Evolutionary conservation across 2,329 filamentous ascomycete genomes (phyloP), one percentile per base, ranked within the genome.

Genomic region (Sclerotinia sclerotiorum): DNA sequence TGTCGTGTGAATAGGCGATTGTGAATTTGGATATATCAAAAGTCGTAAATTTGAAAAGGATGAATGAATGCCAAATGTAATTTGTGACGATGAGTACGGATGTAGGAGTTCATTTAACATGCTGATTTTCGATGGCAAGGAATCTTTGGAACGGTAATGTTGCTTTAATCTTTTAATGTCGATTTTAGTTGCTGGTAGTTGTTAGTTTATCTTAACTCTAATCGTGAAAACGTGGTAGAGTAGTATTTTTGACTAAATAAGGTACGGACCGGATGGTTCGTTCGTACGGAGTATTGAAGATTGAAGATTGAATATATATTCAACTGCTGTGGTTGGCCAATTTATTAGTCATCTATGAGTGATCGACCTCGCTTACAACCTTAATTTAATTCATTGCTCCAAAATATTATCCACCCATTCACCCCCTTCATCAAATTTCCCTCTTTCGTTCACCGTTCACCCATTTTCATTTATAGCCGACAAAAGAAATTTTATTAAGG

Each of bases 381-480:
- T 32, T 48, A 21, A 60, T 56, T 48, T 7, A n/a, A 48, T 32
- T 61, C 19, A 61, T 48, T n/a, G 54, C 54, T 39, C 32, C 29
- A 55, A 55, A 55, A 35, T 35, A 17, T 55, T n/a, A 56, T 61
- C 57, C 24, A 60, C 57, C 57, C 39, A 56, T 61, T 42, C 24
- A 60, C 57, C 57, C 39, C 56, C 42, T 60, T 60, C 57, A 60
- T 60, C 42, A 61, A 48, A 61, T 61, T 48, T 61, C 24, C 27
- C 19, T 61, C n/a, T 13, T 27, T 7, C 24, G 15, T 61, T 61
- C 57, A 15, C 27, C 27, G 35, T 39, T 35, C 19, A n/a, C n/a
- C 32, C 19, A 29, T 24, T n/a, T 44, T 46, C 8, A 39, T 35
- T 39, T 3, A 19, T 17, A 24, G 27, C 27, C 13, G 13, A 13